A percentile compares a stretch with the other conserved stretches of the same genome.
phyloP scores from a whole-genome alignment of 495 filamentous ascomycete genomes.

The Tuber magnatum region DNA sequence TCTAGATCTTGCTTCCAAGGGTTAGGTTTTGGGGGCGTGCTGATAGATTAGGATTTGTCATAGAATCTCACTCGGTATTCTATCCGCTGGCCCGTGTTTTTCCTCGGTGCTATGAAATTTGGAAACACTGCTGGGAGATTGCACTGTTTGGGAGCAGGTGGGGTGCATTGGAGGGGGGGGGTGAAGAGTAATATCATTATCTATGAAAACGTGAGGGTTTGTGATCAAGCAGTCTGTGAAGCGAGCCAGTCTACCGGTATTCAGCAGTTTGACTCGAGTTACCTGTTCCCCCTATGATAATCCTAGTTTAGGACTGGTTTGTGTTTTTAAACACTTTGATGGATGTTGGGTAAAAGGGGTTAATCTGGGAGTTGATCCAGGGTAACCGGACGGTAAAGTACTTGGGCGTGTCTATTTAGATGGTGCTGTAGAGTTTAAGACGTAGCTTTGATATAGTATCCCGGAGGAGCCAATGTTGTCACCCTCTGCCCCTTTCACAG shows the following conservation, averaged over 20 bases:
- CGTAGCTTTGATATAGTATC: neutral
- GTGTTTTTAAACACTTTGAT: neutral
- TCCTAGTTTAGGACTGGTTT: neutral
- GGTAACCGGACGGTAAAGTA: neutral
- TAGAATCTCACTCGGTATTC: neutral
- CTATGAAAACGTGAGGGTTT: neutral
- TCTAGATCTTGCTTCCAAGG: neutral
- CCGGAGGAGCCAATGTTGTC: neutral
- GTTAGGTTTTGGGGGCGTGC: neutral
- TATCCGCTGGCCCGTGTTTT: neutral
- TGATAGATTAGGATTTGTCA: neutral
- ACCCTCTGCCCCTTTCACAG: neutral
- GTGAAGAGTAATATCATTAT: neutral
- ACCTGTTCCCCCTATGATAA: neutral
- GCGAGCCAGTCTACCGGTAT: neutral
- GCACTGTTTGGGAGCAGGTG: neutral
- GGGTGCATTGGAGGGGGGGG: neutral
- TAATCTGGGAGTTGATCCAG: neutral
- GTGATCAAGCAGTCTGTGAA: neutral
- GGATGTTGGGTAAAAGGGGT: neutral
- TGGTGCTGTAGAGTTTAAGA: neutral
- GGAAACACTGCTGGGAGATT: neutral
- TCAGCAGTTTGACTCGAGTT: neutral
- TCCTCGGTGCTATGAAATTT: neutral
- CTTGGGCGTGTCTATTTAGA: neutral